These are phyloP conservation scores for Hemerocallis citrina DNA, from an alignment of 106 monocot genomes.

Conservation along the genomic window DNA sequence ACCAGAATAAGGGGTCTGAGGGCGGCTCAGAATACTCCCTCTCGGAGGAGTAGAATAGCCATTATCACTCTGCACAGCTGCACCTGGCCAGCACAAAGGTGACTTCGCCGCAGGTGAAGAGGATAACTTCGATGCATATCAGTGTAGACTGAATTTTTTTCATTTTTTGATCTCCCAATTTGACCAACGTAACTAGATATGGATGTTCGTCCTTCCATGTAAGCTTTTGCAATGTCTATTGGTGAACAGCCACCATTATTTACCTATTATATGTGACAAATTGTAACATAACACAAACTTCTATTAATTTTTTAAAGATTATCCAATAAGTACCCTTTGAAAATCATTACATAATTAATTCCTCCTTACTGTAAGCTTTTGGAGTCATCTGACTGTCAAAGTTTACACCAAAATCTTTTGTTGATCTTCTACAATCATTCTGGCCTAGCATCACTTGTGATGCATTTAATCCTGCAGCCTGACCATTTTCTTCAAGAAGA, in stretches of 20 bases:
- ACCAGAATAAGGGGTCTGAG: constrained; percentile 21
- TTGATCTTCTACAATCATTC: constrained; percentile 4
- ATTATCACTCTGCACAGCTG: constrained; percentile 14
- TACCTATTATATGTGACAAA: constrained; percentile 17
- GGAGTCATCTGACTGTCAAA: not conserved
- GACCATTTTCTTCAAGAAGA: constrained; percentile 9
- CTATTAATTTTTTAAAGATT: not conserved
- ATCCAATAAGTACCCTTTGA: not conserved
- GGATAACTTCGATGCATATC: constrained; percentile 14
- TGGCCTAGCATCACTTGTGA: not conserved
- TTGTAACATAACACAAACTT: not conserved
- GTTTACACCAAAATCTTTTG: not conserved
- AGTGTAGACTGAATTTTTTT: constrained; percentile 1
- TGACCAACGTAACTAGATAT: constrained; percentile 10
- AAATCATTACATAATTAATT: not conserved
- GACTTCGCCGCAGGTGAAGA: constrained; percentile 12
- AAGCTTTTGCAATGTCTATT: constrained; percentile 55
- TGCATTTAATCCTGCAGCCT: constrained; percentile 7
- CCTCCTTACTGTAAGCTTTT: constrained; percentile 19
- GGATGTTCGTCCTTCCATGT: constrained; percentile 22
- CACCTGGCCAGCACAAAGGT: constrained; percentile 36
- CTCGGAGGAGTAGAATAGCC: constrained; percentile 31
- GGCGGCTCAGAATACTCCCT: not conserved
- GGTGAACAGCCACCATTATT: constrained; percentile 36
- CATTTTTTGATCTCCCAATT: constrained; percentile 1